A percentile compares a stretch with the other conserved stretches of the same genome.
Conservation (phyloP, 768 basidiomycete genomes). For the Rhizopogon rudus region DNA sequence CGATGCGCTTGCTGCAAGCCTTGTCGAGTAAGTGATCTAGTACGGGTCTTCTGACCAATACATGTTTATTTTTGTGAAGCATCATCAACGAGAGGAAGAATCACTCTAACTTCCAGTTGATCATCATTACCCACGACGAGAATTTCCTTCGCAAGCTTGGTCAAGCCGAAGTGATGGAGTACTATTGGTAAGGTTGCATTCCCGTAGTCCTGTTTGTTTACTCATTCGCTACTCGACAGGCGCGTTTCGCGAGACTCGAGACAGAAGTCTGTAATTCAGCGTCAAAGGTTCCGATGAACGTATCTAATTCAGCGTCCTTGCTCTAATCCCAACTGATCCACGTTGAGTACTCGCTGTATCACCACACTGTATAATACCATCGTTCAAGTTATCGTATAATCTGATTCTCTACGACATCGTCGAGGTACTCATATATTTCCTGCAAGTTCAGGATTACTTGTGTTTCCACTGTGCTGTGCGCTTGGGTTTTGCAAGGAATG, state of each 20-base stretch:
- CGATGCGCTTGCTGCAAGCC: constrained; percentile 84
- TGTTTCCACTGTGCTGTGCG: constrained; percentile 38
- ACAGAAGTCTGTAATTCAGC: constrained; percentile 77
- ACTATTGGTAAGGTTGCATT: constrained; percentile 69
- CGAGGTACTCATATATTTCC: background rate
- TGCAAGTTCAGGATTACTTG: constrained; percentile 16
- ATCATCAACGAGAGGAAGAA: constrained; percentile 91
- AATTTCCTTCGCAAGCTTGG: constrained; percentile 89
- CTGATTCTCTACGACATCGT: background rate
- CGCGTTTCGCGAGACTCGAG: constrained; percentile 66
- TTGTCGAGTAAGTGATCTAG: constrained; percentile 71
- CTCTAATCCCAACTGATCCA: background rate
- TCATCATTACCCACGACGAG: constrained; percentile 97
- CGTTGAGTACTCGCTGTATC: background rate
- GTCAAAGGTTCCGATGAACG: constrained; percentile 57
- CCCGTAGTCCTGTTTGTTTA: background rate
- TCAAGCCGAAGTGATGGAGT: constrained; percentile 88
- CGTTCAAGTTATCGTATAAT: background rate
- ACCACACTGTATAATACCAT: constrained; percentile 1
- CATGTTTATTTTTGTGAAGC: constrained; percentile 33
- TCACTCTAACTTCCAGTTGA: constrained; percentile 91
- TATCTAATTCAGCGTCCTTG: background rate
- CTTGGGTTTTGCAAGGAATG: constrained; percentile 41
- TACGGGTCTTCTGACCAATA: background rate
- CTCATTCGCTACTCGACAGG: constrained; percentile 40